These are phyloP conservation scores for Moesziomyces sp. DNA, from an alignment of 1,284 basidiomycete species.

Conservation along the genomic window DNA sequence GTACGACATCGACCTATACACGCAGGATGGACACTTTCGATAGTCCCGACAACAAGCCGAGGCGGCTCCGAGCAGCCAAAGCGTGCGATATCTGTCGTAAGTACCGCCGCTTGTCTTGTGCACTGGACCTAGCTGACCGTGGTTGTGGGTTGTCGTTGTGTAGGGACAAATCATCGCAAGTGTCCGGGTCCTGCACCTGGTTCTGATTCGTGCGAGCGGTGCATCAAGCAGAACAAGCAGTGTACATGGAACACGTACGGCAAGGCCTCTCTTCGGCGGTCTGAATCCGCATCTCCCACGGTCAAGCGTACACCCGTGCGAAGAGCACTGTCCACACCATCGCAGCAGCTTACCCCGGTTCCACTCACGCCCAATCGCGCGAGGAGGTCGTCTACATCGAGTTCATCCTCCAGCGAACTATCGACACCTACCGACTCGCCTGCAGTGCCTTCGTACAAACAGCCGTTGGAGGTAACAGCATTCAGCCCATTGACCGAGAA, in stretches of 20 bases:
- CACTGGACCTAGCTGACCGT: background rate
- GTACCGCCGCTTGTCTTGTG: background rate
- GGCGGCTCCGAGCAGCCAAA: constrained; percentile 9
- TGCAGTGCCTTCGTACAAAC: too few relatives aligned
- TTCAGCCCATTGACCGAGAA: background rate
- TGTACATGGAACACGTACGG: constrained; percentile 25
- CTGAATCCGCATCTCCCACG: constrained; percentile 9
- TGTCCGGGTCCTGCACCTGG: constrained; percentile 22
- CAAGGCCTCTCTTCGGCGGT: background rate
- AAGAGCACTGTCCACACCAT: constrained; percentile 7
- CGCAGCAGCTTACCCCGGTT: background rate
- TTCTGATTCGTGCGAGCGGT: constrained; percentile 16
- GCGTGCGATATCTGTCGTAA: constrained; percentile 43
- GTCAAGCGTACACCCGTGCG: constrained; percentile 1
- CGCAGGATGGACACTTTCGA: background rate
- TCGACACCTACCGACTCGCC: background rate
- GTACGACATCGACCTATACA: too few relatives aligned
- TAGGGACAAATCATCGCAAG: constrained; percentile 33
- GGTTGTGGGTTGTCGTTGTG: background rate
- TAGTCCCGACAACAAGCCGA: constrained; percentile 1
- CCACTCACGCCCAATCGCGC: background rate
- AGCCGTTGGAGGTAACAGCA: too few relatives aligned
- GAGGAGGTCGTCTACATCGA: background rate
- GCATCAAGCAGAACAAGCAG: constrained; percentile 7
- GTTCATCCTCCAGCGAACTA: background rate